Evolutionary conservation across 2,329 filamentous ascomycete species (phyloP), one percentile per base, ranked within the genome.

Genomic region (Alternaria sp.): DNA sequence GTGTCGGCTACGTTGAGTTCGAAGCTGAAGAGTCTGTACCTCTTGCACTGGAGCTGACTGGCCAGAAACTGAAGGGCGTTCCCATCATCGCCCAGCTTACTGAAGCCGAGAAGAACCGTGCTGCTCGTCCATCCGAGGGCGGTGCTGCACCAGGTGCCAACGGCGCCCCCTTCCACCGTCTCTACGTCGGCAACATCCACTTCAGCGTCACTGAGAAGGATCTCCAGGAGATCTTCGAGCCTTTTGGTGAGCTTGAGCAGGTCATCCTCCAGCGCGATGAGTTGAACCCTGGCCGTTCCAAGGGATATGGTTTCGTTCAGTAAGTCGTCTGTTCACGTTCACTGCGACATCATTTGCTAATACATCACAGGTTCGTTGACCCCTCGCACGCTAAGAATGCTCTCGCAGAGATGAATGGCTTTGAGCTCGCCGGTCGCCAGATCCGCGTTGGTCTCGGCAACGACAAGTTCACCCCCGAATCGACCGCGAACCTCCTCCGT

Each of bases 381-480:
- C 94, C 95, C 63, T 89, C 89, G 69, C 90, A 97, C 82, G 96
- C 96, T 78, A 93, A 95, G 78, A 93, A 97, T 81, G 96, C 96
- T 66, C 86, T 99, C 69, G 94, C 97, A 82, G 97, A 97, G 84
- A 97, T 99, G 95, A 99, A 99, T 83, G 94, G 95, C 69, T 99
- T 98, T 84, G 96, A 98, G 83, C 90, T 99, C 73, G 96, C 96
- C 76, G 94, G 94, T 82, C 94, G 96, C 80, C 94, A 94, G 69
- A 98, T 99, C 81, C 94, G 96, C 79, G 96, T 99, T 82, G 96
- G 96, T 82, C 93, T 99, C 85, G 96, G 96, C 83, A 99, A 97
- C 85, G 96, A 99, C 92, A 98, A 98, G 89, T 98, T 98, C 84
- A 98, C 94, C 83, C 92, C 94, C 78, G 96, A 98, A 84, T 96